A percentile compares a stretch with the other conserved stretches of the same genome.
Conservation (phyloP, 208 protist genomes). For the Trichomonas gallinae region DNA sequence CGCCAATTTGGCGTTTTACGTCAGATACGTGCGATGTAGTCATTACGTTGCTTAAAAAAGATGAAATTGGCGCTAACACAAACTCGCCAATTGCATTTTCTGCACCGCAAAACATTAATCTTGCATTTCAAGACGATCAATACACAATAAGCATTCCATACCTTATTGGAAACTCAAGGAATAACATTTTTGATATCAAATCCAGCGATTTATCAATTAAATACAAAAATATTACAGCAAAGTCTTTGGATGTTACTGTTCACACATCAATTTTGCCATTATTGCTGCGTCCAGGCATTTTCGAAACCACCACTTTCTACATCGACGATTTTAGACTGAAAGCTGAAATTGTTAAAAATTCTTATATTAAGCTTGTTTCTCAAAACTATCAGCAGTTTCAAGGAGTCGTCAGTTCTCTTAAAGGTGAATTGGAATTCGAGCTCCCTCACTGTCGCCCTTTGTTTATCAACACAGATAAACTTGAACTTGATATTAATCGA, state of each 20-base stretch:
- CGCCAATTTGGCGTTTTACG: neutral
- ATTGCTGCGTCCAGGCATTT: neutral
- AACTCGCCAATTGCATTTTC: neutral
- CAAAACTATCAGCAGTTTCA: neutral
- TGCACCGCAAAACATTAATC: neutral
- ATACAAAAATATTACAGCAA: neutral
- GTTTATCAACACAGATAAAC: neutral
- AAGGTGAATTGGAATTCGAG: neutral
- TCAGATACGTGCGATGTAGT: neutral
- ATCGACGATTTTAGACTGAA: neutral
- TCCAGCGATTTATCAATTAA: neutral
- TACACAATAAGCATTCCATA: neutral
- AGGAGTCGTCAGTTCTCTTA: neutral
- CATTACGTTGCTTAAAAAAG: neutral
- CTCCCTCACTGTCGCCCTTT: neutral
- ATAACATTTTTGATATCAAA: neutral
- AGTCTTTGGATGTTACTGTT: neutral
- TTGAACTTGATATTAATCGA: neutral
- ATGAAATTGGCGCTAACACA: neutral
- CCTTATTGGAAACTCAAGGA: neutral
- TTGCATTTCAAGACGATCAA: neutral
- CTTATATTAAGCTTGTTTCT: neutral
- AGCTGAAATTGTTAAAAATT: neutral
- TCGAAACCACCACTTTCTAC: neutral
- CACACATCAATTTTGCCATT: neutral